Conservation (phyloP, 495 filamentous ascomycete species). For the Penicillium coprophilum region DNA sequence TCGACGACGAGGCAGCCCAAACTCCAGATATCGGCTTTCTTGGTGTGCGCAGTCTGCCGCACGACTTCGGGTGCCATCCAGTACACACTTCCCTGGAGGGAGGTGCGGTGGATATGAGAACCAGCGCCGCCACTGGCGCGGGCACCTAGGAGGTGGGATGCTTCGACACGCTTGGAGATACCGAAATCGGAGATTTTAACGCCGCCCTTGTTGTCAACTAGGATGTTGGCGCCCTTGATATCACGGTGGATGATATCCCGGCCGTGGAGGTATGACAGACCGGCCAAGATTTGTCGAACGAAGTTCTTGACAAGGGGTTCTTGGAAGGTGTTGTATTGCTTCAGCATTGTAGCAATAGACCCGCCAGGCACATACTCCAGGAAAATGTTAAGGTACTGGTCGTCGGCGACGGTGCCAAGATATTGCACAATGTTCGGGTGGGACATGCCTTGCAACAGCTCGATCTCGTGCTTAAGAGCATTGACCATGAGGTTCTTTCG, state of each 20-base stretch:
- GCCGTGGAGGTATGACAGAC: slow-evolving; percentile 93
- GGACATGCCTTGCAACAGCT: slow-evolving; percentile 87
- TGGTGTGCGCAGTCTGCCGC: slow-evolving; percentile 93
- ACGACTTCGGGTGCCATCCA: slow-evolving; percentile 99
- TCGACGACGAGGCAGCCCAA: slow-evolving; percentile 95
- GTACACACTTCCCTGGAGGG: slow-evolving; percentile 94
- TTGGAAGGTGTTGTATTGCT: slow-evolving; percentile 91
- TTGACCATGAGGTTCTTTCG: slow-evolving; percentile 98
- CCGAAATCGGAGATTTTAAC: slow-evolving; percentile 99
- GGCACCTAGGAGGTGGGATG: slow-evolving; percentile 61
- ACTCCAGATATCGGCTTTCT: slow-evolving; percentile 99
- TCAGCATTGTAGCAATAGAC: slow-evolving; percentile 95
- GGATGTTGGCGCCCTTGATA: slow-evolving; percentile 98
- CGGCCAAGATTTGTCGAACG: slow-evolving; percentile 91
- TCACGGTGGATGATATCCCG: slow-evolving; percentile 97
- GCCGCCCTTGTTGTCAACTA: slow-evolving; percentile 97
- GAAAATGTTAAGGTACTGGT: slow-evolving; percentile 97
- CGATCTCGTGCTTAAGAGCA: slow-evolving; percentile 93
- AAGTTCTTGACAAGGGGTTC: slow-evolving; percentile 96
- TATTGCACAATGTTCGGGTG: slow-evolving; percentile 99
- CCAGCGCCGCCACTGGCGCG: slow-evolving; percentile 48
- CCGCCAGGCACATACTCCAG: slow-evolving; percentile 98
- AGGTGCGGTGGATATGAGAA: slow-evolving; percentile 79
- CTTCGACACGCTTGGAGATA: slow-evolving; percentile 96
- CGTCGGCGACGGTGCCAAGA: slow-evolving; percentile 86